Evolutionary conservation across 2,329 filamentous ascomycete genomes (phyloP).

Genomic region (Aspergillus aculeatinus): DNA sequence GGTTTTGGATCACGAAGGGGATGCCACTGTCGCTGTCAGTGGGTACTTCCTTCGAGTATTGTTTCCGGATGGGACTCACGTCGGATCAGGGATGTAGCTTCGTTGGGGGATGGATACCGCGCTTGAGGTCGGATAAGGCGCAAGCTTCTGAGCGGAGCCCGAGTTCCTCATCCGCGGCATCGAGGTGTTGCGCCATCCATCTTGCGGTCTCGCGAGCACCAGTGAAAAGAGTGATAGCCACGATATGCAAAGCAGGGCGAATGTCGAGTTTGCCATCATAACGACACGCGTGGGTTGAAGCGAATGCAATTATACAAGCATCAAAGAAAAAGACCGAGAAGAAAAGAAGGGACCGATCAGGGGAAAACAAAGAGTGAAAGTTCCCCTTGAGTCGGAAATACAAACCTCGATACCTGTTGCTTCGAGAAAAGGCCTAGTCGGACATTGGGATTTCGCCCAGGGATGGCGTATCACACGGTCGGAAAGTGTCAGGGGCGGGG

Average conservation of each 20-base stretch:
- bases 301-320: background rate
- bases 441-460: background rate
- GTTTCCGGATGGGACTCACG: background rate
- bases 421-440: background rate
- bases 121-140: background rate
- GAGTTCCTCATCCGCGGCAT: background rate
- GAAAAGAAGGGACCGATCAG: background rate
- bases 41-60: too few relatives aligned
- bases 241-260: background rate
- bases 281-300: background rate
- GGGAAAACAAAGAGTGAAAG: background rate
- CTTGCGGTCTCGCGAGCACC: background rate
- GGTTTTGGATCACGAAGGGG: slow-evolving; percentile 21
- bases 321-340: background rate
- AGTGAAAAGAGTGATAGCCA: background rate
- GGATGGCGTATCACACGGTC: background rate
- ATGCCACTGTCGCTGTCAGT: slow-evolving; percentile 15
- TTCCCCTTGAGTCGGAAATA: background rate
- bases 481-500: background rate
- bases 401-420: background rate
- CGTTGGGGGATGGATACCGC: background rate
- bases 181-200: background rate
- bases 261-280: background rate
- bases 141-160: background rate
- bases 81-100: background rate